Conservation (phyloP, 2,329 filamentous ascomycete species). For the Phyllosticta paracitricarpa region DNA sequence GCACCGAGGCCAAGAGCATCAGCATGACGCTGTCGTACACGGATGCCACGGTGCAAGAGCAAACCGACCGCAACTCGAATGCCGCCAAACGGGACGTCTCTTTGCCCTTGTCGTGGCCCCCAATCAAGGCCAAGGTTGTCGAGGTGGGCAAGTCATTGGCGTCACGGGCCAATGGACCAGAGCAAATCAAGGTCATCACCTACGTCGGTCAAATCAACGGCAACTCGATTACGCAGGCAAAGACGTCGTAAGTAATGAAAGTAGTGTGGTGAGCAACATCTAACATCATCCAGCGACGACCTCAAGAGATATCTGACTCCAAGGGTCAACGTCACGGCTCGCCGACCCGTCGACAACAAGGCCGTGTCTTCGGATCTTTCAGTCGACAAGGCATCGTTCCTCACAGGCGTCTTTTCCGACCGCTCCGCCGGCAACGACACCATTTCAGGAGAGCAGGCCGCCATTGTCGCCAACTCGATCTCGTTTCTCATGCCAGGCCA, state of each 20-base stretch:
- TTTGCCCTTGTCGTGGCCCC: constrained; percentile 16
- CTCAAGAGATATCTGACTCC: constrained; percentile 57
- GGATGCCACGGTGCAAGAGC: constrained; percentile 30
- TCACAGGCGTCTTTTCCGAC: constrained; percentile 59
- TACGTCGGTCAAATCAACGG: constrained; percentile 60
- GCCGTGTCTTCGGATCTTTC: constrained; percentile 55
- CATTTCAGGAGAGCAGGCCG: constrained; percentile 32
- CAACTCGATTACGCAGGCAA: constrained; percentile 42
- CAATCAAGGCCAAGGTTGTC: constrained; percentile 15
- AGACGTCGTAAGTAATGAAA: constrained; percentile 48
- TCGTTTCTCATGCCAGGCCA: constrained; percentile 59
- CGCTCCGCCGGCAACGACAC: constrained; percentile 42
- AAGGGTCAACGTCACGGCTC: constrained; percentile 55
- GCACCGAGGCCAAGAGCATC: constrained; percentile 29
- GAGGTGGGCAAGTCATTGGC: constrained; percentile 13
- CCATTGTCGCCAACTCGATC: constrained; percentile 28
- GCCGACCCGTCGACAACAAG: constrained; percentile 38
- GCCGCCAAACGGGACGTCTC: constrained; percentile 17
- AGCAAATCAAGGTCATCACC: constrained; percentile 50
- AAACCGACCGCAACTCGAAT: constrained; percentile 24
- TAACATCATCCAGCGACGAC: constrained; percentile 34
- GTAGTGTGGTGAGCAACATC: neutral
- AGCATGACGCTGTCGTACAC: constrained; percentile 33
- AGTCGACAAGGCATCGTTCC: constrained; percentile 60
- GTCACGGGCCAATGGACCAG: constrained; percentile 10